Base-by-base conservation (phyloP, 768 basidiomycete species). In the Bullera alba region DNA sequence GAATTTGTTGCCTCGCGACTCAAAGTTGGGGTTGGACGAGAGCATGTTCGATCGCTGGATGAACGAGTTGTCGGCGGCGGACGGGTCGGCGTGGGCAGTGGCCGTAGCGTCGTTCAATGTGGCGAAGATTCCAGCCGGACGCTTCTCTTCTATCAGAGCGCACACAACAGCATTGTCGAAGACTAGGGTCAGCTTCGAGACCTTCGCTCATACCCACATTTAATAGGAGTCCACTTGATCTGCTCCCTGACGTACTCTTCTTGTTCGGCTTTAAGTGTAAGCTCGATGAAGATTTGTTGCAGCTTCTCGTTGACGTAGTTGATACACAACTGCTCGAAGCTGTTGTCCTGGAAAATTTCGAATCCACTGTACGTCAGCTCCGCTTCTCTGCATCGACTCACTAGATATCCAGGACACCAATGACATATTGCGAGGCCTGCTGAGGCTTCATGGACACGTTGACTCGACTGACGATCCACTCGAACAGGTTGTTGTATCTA, bases 271-370 rank as follows among this genome's bases (percentile, higher is more conserved):
- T 99, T 99, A 68, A 99, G 78, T 0, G 95, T 99, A 43, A 99
- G 79, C 73, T 99, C 92, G 65, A 99, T 99, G 76, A 99, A 99
- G 66, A 97, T 99, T 70, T 93, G 93, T 64, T 99, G 93, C 22
- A 99, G 80, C 75, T 99, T 99, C 75, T 99, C 95, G 78, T 99
- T 99, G 76, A 97, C 95, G 65, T 99, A 99, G 77, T 99, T 99
- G 79, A 99, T 99, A 76, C 95, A 99, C 17, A 99, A 82, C 73
- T 99, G 91, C 48, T 72, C 70, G 46, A 72, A 72, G 37, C 65
- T 67, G 61, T 72, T 72, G 46, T 72, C 65, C 50, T 72, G 58
- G 68, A 99, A 97, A 64, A 97, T 97, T 74, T 99, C 92, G 63
- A 99, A 99, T 10, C 93, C 93, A 72, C 70, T 71, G 47, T 10